Base-by-base conservation (phyloP, 768 basidiomycete genomes). In the Lentinula raphanica region DNA sequence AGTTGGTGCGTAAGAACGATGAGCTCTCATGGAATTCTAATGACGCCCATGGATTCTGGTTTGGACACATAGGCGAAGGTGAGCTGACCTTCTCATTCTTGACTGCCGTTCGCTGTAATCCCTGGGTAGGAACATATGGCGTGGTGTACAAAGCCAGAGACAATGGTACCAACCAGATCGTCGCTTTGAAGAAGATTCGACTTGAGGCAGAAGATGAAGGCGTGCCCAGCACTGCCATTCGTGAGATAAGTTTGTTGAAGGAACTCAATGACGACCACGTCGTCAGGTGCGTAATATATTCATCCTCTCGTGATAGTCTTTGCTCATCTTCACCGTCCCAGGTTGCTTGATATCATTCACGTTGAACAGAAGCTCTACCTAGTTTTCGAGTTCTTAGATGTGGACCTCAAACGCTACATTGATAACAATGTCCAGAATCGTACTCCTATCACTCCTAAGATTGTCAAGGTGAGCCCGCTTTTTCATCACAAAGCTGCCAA, bases 201-300 rank as follows among this genome's bases (percentile, higher is more conserved):
- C 84, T 99, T 27, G 97, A 98, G 70, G 94, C 94, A 17, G 97
- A 98, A 72, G 97, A 99, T 68, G 97, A 99, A 72, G 97, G 97
- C 48, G 97, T 99, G 21, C 97, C 97, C 8, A 92, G 90, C 62
- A 99, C 97, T 3, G 95, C 96, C 56, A 99, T 99, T 67, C 85
- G 97, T 53, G 97, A 99, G 78, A 99, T 99, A 73, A 94, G 92
- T 74, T 74, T 99, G 61, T 74, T 99, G 65, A 99, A 98, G 72
- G 97, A 99, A 70, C 81, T 99, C 66, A 92, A 91, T 71, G 91
- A 98, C 70, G 92, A 94, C 35, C 92, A 98, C 69, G 92, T 98
- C 67, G 97, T 99, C 68, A 84, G 86, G 97, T 90, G 68, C 65
- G 79, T 58, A 28, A 40, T 53, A 59, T 54, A 29, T 45, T 29